Evolutionary conservation across 805 yeast genomes (phyloP).

Genomic region (Metschnikowia peoriensis): DNA sequence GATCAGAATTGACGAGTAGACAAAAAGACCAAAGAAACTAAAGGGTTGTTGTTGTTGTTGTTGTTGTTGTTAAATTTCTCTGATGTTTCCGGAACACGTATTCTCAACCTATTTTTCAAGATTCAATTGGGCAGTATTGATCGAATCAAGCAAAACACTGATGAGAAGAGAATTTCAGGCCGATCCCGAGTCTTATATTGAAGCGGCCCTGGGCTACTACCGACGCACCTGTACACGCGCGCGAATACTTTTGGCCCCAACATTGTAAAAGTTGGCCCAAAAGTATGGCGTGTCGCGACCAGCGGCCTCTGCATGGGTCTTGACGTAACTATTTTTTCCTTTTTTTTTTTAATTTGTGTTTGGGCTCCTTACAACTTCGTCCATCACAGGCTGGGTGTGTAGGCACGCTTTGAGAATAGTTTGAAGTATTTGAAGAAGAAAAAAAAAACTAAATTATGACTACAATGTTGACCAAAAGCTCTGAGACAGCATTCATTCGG

Average conservation of each 20-base stretch:
- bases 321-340: slow-evolving; percentile 15
- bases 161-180: background rate
- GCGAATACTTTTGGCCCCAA: slow-evolving; percentile 16
- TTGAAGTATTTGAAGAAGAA: background rate
- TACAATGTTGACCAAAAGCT: background rate
- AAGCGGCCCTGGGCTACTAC: slow-evolving; percentile 10
- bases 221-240: slow-evolving; percentile 11
- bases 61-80: slow-evolving; percentile 8
- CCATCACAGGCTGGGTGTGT: background rate
- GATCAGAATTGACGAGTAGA: slow-evolving; percentile 6
- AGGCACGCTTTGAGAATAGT: too few species aligned
- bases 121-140: slow-evolving; percentile 3
- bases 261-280: slow-evolving; percentile 22
- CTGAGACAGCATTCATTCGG: too few species aligned
- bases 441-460: background rate
- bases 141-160: slow-evolving; percentile 3
- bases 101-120: background rate
- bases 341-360: too few species aligned
- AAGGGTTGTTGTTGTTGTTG: slow-evolving; percentile 14
- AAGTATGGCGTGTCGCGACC: slow-evolving; percentile 16
- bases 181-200: slow-evolving; percentile 13
- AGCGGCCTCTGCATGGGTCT: slow-evolving; percentile 15
- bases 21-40: background rate
- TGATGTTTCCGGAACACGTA: background rate
- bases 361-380: background rate